A percentile compares a stretch with the other conserved stretches of the same genome.
Evolutionary conservation across 208 protist species (phyloP).

Genomic region (Vickermania spadyakhi): DNA sequence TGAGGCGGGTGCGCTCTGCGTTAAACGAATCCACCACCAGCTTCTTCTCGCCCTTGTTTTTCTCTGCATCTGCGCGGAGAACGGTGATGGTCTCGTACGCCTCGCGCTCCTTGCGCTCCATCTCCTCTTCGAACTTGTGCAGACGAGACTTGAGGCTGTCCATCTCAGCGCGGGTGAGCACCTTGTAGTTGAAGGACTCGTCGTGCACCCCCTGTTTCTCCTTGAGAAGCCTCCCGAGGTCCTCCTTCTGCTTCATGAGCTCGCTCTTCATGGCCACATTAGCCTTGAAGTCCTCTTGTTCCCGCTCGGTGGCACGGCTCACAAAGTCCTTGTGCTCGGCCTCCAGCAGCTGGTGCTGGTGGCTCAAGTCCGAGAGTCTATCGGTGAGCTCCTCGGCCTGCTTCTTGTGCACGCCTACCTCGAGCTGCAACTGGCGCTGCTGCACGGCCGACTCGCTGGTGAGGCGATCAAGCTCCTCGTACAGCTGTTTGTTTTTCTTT

Average conservation of each 20-base stretch:
- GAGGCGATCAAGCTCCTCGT: slow-evolving; percentile 32
- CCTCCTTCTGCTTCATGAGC: slow-evolving; percentile 61
- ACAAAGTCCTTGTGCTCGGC: slow-evolving; percentile 26
- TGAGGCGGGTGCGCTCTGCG: slow-evolving; percentile 14
- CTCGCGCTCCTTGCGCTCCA: slow-evolving; percentile 68
- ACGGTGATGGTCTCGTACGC: slow-evolving; percentile 60
- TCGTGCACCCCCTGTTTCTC: slow-evolving; percentile 38
- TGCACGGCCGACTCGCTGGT: slow-evolving; percentile 42
- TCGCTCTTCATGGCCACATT: slow-evolving; percentile 63
- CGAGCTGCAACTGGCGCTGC: slow-evolving; percentile 59
- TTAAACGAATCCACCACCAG: slow-evolving; percentile 16
- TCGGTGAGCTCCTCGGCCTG: slow-evolving; percentile 59
- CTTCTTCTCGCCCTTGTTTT: slow-evolving; percentile 24
- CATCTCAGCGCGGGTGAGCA: slow-evolving; percentile 55
- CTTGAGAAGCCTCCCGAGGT: slow-evolving; percentile 29
- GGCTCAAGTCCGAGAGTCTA: slow-evolving; percentile 12
- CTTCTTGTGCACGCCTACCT: slow-evolving; percentile 60
- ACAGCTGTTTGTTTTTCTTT: slow-evolving; percentile 23
- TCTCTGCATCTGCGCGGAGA: slow-evolving; percentile 43
- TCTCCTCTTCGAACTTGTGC: slow-evolving; percentile 61
- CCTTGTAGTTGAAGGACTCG: slow-evolving; percentile 57
- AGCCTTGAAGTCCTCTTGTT: slow-evolving; percentile 70
- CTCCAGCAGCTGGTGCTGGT: slow-evolving; percentile 22
- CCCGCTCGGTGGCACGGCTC: slow-evolving; percentile 32
- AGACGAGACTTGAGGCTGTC: slow-evolving; percentile 68